Percentiles rank a stretch among this genome's conserved stretches.
Conservation (phyloP, 1,284 basidiomycete species). For the Trametes sp. region DNA sequence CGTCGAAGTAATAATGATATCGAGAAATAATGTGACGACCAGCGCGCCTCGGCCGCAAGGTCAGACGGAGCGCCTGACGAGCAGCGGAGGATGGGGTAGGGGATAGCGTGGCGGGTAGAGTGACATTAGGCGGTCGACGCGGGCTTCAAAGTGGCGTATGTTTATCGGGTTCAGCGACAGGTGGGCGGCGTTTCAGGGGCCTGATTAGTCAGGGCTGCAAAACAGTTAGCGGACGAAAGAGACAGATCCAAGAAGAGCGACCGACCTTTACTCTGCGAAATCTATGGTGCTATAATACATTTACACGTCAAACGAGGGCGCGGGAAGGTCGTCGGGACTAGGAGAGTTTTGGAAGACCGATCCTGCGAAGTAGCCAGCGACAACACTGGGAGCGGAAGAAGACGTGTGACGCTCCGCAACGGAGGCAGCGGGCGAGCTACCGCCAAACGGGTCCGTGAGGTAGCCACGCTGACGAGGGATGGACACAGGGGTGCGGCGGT, state of each 20-base stretch:
- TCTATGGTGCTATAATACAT: slow-evolving; percentile 43
- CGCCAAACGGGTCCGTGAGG: slow-evolving; percentile 37
- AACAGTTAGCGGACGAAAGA: not conserved
- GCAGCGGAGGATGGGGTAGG: slow-evolving; percentile 24
- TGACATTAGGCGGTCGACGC: slow-evolving; percentile 44
- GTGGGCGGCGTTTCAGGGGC: slow-evolving; percentile 40
- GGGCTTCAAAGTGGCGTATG: slow-evolving; percentile 33
- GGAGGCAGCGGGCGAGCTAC: slow-evolving; percentile 40
- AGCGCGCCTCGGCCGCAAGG: slow-evolving; percentile 24
- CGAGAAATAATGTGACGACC: slow-evolving; percentile 37
- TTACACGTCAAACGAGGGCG: slow-evolving; percentile 62
- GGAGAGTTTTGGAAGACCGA: slow-evolving; percentile 84
- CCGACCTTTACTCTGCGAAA: slow-evolving; percentile 53
- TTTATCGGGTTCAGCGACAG: slow-evolving; percentile 35
- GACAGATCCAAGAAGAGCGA: not conserved
- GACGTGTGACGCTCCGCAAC: slow-evolving; percentile 30
- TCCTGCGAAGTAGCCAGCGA: slow-evolving; percentile 70
- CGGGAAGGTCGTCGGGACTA: slow-evolving; percentile 77
- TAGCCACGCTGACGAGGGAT: slow-evolving; percentile 33
- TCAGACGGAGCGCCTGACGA: too few species aligned
- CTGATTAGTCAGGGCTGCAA: slow-evolving; percentile 46
- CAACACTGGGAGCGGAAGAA: slow-evolving; percentile 41
- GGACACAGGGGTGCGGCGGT: slow-evolving; percentile 39
- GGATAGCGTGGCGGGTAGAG: slow-evolving; percentile 37
- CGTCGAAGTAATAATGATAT: slow-evolving; percentile 57